These are phyloP conservation scores for Daedalea quercina DNA, from an alignment of 768 basidiomycete genomes.

Conservation along the genomic window DNA sequence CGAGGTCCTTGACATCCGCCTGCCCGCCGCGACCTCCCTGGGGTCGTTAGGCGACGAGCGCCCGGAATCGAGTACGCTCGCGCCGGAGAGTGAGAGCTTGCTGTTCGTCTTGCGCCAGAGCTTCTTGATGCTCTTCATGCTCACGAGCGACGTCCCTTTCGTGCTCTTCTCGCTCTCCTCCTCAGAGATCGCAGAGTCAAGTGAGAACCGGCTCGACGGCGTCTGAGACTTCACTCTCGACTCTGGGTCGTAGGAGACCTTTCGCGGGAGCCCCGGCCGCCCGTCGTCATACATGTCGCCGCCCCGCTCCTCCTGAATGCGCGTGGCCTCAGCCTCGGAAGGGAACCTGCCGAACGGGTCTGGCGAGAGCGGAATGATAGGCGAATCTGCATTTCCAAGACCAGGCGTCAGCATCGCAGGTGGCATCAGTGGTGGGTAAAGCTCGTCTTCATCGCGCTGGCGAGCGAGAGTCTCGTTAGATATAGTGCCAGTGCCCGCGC, in stretches of 20 bases:
- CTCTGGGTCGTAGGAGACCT: constrained; percentile 2
- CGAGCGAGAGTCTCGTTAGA: constrained; percentile 37
- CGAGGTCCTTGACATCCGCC: constrained; percentile 10
- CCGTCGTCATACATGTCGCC: constrained; percentile 1
- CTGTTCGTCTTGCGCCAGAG: constrained; percentile 74
- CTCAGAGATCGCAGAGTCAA: constrained; percentile 52
- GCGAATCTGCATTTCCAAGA: constrained; percentile 30
- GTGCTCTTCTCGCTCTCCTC: constrained; percentile 21
- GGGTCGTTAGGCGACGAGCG: constrained; percentile 19
- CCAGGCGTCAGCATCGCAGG: constrained; percentile 18
- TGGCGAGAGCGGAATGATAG: constrained; percentile 76
- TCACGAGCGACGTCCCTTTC: constrained; percentile 46
- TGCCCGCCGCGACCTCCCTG: constrained; percentile 7
- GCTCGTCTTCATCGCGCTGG: constrained; percentile 35
- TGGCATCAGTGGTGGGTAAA: constrained; percentile 37
- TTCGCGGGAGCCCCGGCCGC: background rate
- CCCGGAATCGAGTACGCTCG: constrained; percentile 13
- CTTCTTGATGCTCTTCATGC: constrained; percentile 66
- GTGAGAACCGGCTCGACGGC: constrained; percentile 55
- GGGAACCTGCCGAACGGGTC: constrained; percentile 77
- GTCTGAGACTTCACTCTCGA: constrained; percentile 10
- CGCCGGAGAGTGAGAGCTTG: constrained; percentile 20
- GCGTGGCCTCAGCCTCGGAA: constrained; percentile 26
- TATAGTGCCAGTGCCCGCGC: constrained; percentile 42
- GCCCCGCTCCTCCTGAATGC: constrained; percentile 10